These are phyloP conservation scores for Nosema bombycis DNA, from an alignment of 371 early-diverging fungal genomes.

Conservation along the genomic window DNA sequence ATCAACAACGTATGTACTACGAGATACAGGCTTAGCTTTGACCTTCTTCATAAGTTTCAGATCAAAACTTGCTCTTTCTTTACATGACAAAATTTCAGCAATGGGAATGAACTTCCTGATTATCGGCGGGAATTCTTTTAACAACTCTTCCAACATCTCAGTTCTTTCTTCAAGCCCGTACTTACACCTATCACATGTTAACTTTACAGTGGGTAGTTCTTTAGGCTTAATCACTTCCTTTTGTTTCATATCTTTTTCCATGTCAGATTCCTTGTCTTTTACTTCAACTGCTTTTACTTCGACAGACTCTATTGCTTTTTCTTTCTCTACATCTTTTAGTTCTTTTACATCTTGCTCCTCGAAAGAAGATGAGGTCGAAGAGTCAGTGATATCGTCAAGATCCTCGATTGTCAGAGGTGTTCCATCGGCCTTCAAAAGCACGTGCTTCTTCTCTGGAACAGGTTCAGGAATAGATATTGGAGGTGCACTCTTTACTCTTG, in stretches of 20 bases:
- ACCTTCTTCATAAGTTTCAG: constrained; percentile 12
- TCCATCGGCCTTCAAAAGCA: constrained; percentile 24
- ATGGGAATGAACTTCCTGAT: constrained; percentile 1
- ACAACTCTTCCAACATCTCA: constrained; percentile 20
- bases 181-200: neutral
- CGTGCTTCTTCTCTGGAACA: neutral
- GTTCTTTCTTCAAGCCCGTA: neutral
- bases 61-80: constrained; percentile 20
- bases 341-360: neutral
- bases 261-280: neutral
- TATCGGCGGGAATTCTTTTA: constrained; percentile 10
- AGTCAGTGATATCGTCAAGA: constrained; percentile 24
- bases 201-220: no score
- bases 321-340: neutral
- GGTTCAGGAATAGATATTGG: constrained; percentile 22
- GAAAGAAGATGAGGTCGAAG: no score
- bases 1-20: constrained; percentile 1
- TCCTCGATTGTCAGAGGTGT: constrained; percentile 33
- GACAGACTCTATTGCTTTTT: neutral
- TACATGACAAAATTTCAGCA: constrained; percentile 18
- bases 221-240: neutral
- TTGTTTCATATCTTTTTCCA: neutral
- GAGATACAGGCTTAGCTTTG: constrained; percentile 9
- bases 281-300: neutral
- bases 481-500: constrained; percentile 32